phyloP scores from a whole-genome alignment of 345 rosid genomes.

The Durio zibethinus region DNA sequence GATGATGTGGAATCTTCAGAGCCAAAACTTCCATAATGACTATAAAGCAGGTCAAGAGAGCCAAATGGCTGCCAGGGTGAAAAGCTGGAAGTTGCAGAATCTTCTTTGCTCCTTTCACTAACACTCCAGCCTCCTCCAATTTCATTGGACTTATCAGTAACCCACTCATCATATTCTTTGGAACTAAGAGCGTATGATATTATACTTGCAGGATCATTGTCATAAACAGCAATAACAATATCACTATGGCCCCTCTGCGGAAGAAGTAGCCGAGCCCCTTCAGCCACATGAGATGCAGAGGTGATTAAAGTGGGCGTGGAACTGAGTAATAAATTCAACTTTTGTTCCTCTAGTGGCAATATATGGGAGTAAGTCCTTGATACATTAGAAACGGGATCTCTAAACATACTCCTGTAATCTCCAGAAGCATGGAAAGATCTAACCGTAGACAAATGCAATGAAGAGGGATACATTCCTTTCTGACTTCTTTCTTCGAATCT shows the following conservation, averaged over 20 bases:
- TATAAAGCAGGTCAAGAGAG: slow-evolving; percentile 56
- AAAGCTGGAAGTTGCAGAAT: slow-evolving; percentile 44
- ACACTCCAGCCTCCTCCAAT: slow-evolving; percentile 40
- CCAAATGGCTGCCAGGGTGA: slow-evolving; percentile 69
- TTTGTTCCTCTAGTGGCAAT: slow-evolving; percentile 66
- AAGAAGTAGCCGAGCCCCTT: slow-evolving; percentile 74
- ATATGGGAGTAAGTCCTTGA: slow-evolving; percentile 57
- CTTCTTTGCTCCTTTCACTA: slow-evolving; percentile 33
- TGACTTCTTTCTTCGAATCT: slow-evolving; percentile 56
- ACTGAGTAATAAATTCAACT: slow-evolving; percentile 48
- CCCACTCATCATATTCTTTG: slow-evolving; percentile 76
- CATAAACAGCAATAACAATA: slow-evolving; percentile 76
- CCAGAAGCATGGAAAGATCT: slow-evolving; percentile 91
- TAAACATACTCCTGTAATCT: slow-evolving; percentile 69
- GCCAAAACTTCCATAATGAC: slow-evolving; percentile 46
- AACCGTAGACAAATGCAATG: slow-evolving; percentile 50
- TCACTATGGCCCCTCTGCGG: slow-evolving; percentile 53
- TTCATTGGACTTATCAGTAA: slow-evolving; percentile 41
- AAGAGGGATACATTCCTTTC: slow-evolving; percentile 60
- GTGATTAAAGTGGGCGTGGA: slow-evolving; percentile 51
- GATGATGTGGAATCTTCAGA: slow-evolving; percentile 50
- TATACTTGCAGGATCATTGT: slow-evolving; percentile 86
- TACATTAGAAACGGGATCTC: slow-evolving; percentile 70
- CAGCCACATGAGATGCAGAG: slow-evolving; percentile 61
- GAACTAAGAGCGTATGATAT: slow-evolving; percentile 87